phyloP scores from a whole-genome alignment of 805 yeast genomes.

The Tetrapisispora iriomotensis region DNA sequence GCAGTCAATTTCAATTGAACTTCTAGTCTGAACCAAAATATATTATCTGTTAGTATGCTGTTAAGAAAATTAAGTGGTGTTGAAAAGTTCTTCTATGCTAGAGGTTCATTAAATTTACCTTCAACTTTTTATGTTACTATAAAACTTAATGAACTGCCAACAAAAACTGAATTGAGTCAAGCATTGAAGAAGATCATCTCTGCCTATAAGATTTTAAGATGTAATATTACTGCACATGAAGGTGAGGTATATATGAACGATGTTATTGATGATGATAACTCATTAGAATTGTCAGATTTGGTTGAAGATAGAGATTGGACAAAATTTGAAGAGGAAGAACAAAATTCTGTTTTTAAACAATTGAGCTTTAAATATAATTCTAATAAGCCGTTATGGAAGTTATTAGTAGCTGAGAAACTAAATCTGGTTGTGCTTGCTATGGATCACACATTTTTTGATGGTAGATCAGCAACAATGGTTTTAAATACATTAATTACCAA shows the following conservation, averaged over 20 bases:
- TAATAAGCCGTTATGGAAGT: slow-evolving; percentile 21
- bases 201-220: slow-evolving; percentile 13
- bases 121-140: slow-evolving; percentile 20
- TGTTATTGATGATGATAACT: background rate
- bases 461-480: slow-evolving; percentile 18
- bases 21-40: too few relatives aligned
- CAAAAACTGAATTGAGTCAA: slow-evolving; percentile 3
- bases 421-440: slow-evolving; percentile 14
- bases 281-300: slow-evolving; percentile 13
- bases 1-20: too few relatives aligned
- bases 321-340: slow-evolving; percentile 6
- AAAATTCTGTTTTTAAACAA: slow-evolving; percentile 14
- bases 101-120: slow-evolving; percentile 20
- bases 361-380: slow-evolving; percentile 11
- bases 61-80: slow-evolving; percentile 8
- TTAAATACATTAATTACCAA: slow-evolving; percentile 12
- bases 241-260: slow-evolving; percentile 5
- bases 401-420: slow-evolving; percentile 11
- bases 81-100: slow-evolving; percentile 17
- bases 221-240: slow-evolving; percentile 8
- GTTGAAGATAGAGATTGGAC: slow-evolving; percentile 13
- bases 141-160: slow-evolving; percentile 15
- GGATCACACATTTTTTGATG: slow-evolving; percentile 24
- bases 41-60: slow-evolving; percentile 2
- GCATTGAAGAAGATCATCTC: slow-evolving; percentile 10